These are phyloP conservation scores for Colletotrichum chrysophilum DNA, from an alignment of 2,329 filamentous ascomycete genomes.

Conservation along the genomic window DNA sequence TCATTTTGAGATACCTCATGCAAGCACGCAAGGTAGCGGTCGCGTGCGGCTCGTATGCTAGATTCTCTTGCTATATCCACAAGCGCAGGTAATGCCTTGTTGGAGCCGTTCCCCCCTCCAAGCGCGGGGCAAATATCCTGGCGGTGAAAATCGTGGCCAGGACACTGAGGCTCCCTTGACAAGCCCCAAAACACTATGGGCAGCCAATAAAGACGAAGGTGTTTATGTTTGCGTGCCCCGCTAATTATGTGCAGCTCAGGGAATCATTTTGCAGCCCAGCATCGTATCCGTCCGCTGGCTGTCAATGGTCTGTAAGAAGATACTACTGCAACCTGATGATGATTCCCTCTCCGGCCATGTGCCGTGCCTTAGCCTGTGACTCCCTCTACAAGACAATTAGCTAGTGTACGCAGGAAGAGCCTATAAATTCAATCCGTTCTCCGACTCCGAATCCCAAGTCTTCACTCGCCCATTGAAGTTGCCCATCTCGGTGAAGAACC, in stretches of 20 bases:
- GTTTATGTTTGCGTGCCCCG: not conserved
- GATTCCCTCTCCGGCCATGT: not conserved
- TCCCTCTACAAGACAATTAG: not conserved
- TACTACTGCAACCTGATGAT: not conserved
- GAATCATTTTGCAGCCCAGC: not conserved
- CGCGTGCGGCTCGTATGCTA: not conserved
- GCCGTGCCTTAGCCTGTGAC: not conserved
- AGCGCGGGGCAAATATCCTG: not conserved
- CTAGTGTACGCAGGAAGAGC: not conserved
- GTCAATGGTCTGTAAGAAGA: not conserved
- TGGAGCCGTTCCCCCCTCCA: not conserved
- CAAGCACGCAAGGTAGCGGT: not conserved
- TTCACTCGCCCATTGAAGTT: not conserved
- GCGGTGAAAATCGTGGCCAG: slow-evolving; percentile 5
- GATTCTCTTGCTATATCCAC: not conserved
- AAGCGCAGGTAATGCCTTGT: not conserved
- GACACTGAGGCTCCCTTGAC: not conserved
- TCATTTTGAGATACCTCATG: not conserved
- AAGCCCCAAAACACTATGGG: not conserved
- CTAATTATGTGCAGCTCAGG: not conserved
- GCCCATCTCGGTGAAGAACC: not conserved
- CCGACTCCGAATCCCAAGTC: not conserved
- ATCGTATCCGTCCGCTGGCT: not conserved
- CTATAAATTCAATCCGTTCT: not conserved
- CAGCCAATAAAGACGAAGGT: slow-evolving; percentile 2